A percentile compares a stretch with the other conserved stretches of the same genome.
These are phyloP conservation scores for Starmera dryadoides DNA, from an alignment of 805 yeast species.

Conservation along the genomic window DNA sequence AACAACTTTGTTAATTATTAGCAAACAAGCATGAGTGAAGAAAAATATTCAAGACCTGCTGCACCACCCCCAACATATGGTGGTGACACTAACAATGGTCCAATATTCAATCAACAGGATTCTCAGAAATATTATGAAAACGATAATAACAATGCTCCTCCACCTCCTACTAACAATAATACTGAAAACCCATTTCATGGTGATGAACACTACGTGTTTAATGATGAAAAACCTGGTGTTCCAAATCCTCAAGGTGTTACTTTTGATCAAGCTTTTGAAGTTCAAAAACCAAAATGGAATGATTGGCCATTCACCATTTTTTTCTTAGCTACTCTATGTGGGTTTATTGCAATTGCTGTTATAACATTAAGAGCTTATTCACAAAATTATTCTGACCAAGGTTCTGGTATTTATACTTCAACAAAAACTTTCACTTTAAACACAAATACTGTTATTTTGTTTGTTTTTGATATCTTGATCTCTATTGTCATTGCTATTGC, in stretches of 20 bases:
- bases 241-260: slow-evolving; percentile 32
- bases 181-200: not conserved
- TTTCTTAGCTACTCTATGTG: slow-evolving; percentile 41
- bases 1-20: too few species aligned
- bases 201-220: slow-evolving; percentile 4
- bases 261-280: slow-evolving; percentile 64
- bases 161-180: slow-evolving; percentile 1
- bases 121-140: not conserved
- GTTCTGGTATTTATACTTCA: slow-evolving; percentile 53
- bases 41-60: not conserved
- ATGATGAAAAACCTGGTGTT: slow-evolving; percentile 25
- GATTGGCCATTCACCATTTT: slow-evolving; percentile 68
- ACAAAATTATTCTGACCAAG: slow-evolving; percentile 44
- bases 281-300: slow-evolving; percentile 56
- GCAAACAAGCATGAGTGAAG: not conserved
- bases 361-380: slow-evolving; percentile 62
- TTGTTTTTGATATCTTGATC: slow-evolving; percentile 57
- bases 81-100: too few species aligned
- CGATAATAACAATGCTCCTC: slow-evolving; percentile 5
- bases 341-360: slow-evolving; percentile 65
- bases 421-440: slow-evolving; percentile 54
- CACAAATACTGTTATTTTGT: slow-evolving; percentile 66
- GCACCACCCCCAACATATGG: not conserved
- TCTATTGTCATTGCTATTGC: slow-evolving; percentile 49
- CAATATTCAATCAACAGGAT: not conserved